A percentile compares a stretch with the other conserved stretches of the same genome.
These are phyloP conservation scores for Bacidia rubella DNA, from an alignment of 495 filamentous ascomycete genomes.

Conservation along the genomic window DNA sequence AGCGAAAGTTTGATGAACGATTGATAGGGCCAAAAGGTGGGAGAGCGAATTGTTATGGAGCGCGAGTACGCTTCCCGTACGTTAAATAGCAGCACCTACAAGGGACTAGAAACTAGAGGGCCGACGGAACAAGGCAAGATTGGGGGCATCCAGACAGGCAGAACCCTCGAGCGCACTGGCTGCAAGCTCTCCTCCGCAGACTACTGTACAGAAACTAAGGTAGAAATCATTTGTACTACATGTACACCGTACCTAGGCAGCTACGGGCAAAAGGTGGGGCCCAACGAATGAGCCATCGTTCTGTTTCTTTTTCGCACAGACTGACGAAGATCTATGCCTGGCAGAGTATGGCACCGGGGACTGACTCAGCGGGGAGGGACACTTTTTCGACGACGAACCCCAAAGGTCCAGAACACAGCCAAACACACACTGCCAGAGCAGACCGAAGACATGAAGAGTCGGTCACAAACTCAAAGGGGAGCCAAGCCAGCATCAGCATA, in stretches of 20 bases:
- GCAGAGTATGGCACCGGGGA: background rate
- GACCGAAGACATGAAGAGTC: background rate
- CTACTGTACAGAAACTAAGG: too few relatives aligned
- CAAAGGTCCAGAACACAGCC: background rate
- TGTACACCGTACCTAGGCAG: too few relatives aligned
- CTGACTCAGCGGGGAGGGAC: background rate
- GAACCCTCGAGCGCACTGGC: background rate
- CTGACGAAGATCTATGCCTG: background rate
- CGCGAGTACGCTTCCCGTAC: constrained; percentile 4
- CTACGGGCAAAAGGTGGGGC: background rate
- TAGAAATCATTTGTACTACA: too few relatives aligned
- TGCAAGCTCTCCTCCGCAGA: too few relatives aligned
- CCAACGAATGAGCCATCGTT: background rate
- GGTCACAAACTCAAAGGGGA: background rate
- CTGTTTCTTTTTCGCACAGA: background rate
- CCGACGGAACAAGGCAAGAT: background rate
- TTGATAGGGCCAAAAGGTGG: constrained; percentile 2
- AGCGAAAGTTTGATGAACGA: background rate
- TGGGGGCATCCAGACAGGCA: background rate
- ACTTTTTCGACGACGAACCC: too few relatives aligned
- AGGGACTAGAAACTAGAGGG: background rate
- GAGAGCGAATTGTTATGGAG: constrained; percentile 1
- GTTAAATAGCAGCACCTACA: too few relatives aligned
- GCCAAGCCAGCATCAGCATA: too few relatives aligned
- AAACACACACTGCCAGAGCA: background rate